Percentiles rank a stretch among this genome's conserved stretches.
These are phyloP conservation scores for Plasmodium yoelii DNA, from an alignment of 169 alveolate species.

Conservation along the genomic window DNA sequence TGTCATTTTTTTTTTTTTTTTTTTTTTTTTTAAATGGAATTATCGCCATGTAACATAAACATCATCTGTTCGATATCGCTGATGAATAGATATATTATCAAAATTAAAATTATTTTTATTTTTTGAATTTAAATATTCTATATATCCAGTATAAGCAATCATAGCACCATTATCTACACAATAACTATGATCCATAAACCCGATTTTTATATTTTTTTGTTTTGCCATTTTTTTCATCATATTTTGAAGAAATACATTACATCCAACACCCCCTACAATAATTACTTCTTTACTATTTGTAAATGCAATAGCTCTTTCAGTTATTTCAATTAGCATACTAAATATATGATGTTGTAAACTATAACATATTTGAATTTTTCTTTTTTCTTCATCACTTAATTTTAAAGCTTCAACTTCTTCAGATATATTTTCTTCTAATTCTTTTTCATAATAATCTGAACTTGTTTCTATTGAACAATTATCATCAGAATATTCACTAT, in stretches of 20 bases:
- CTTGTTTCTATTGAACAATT: conserved; percentile 56
- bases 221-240: conserved; percentile 97
- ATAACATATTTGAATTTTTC: conserved; percentile 93
- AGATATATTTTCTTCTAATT: not conserved
- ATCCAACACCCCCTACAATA: conserved; percentile 99
- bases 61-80: conserved; percentile 86
- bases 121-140: conserved; percentile 76
- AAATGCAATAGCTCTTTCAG: conserved; percentile 99
- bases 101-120: conserved; percentile 56
- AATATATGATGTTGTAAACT: conserved; percentile 97
- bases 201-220: conserved; percentile 96
- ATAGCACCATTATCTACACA: conserved; percentile 99
- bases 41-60: conserved; percentile 82
- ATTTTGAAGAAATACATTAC: conserved; percentile 96
- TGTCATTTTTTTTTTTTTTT: not conserved
- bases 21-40: not conserved
- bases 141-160: conserved; percentile 92
- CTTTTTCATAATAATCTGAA: conserved; percentile 43
- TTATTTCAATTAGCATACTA: conserved; percentile 98
- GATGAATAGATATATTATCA: conserved; percentile 82
- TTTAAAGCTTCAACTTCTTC: conserved; percentile 76
- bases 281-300: conserved; percentile 95
- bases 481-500: conserved; percentile 20
- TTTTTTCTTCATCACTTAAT: conserved; percentile 72
- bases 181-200: conserved; percentile 99